Conservation (phyloP, 108 stramenopile genomes). For the Craspedostauros australis region DNA sequence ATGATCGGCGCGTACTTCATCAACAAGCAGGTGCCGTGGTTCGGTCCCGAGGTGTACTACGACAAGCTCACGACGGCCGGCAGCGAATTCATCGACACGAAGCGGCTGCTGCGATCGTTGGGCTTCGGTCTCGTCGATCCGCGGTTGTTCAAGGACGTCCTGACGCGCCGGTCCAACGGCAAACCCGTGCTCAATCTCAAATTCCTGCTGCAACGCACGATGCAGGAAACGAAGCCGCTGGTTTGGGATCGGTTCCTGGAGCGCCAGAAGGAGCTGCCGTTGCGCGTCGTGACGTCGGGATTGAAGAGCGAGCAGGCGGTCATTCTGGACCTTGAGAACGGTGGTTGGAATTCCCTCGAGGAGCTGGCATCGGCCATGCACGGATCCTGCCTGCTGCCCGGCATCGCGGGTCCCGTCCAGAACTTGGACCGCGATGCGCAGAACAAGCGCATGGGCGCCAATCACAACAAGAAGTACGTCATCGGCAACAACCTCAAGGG, state of each 20-base stretch:
- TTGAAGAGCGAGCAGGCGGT: slow-evolving; percentile 62
- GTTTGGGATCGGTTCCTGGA: slow-evolving; percentile 85
- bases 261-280: slow-evolving; percentile 76
- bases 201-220: slow-evolving; percentile 73
- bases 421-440: slow-evolving; percentile 32
- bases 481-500: slow-evolving; percentile 39
- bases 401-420: slow-evolving; percentile 89
- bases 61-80: slow-evolving; percentile 82
- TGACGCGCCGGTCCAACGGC: slow-evolving; percentile 54
- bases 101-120: slow-evolving; percentile 68
- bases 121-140: slow-evolving; percentile 86
- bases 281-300: slow-evolving; percentile 87
- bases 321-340: slow-evolving; percentile 69
- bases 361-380: slow-evolving; percentile 84
- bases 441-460: slow-evolving; percentile 4
- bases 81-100: slow-evolving; percentile 80
- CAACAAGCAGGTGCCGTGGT: slow-evolving; percentile 78
- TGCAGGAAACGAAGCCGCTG: slow-evolving; percentile 83
- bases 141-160: slow-evolving; percentile 69
- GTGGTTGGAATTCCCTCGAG: slow-evolving; percentile 65
- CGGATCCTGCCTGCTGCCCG: slow-evolving; percentile 89
- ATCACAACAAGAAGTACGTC: slow-evolving; percentile 35
- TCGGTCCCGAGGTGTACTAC: slow-evolving; percentile 95
- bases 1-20: slow-evolving; percentile 87
- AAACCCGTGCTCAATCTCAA: slow-evolving; percentile 88